Evolutionary conservation across 108 stramenopile species (phyloP).

Genomic region (Aureococcus anophagefferens): DNA sequence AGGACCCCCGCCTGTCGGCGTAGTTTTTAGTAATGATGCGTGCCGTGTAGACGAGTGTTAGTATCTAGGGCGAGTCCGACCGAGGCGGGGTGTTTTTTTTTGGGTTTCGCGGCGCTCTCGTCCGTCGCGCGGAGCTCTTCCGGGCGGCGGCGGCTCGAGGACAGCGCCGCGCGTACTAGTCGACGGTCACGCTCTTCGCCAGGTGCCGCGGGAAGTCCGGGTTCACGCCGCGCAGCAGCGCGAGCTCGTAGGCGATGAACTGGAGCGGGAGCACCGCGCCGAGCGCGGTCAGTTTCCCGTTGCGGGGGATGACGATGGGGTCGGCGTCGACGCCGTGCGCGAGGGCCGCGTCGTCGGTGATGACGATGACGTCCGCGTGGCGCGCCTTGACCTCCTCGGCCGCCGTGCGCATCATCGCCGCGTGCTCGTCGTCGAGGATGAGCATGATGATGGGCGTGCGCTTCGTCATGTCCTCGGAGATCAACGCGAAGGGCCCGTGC

Average conservation of each 20-base stretch:
- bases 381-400: constrained; percentile 92
- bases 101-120: no score
- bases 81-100: no score
- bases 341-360: constrained; percentile 59
- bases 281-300: constrained; percentile 90
- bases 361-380: constrained; percentile 88
- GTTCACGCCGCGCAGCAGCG: constrained; percentile 88
- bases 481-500: constrained; percentile 96
- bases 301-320: constrained; percentile 87
- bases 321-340: constrained; percentile 72
- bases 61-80: no score
- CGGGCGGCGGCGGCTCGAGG: no score
- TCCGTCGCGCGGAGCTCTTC: no score
- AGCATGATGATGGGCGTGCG: constrained; percentile 96
- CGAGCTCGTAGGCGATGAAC: constrained; percentile 94
- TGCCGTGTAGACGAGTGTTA: no score
- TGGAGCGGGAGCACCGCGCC: constrained; percentile 88
- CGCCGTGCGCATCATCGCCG: constrained; percentile 82
- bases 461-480: constrained; percentile 51
- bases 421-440: constrained; percentile 93
- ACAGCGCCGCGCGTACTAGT: no score
- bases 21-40: no score
- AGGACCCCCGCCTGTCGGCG: no score
- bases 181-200: constrained; percentile 98
- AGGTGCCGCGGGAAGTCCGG: constrained; percentile 97